Percentiles rank a stretch among this genome's conserved stretches.
Conservation (phyloP, 352 stramenopile species). For the Hyaloperonospora brassicae region DNA sequence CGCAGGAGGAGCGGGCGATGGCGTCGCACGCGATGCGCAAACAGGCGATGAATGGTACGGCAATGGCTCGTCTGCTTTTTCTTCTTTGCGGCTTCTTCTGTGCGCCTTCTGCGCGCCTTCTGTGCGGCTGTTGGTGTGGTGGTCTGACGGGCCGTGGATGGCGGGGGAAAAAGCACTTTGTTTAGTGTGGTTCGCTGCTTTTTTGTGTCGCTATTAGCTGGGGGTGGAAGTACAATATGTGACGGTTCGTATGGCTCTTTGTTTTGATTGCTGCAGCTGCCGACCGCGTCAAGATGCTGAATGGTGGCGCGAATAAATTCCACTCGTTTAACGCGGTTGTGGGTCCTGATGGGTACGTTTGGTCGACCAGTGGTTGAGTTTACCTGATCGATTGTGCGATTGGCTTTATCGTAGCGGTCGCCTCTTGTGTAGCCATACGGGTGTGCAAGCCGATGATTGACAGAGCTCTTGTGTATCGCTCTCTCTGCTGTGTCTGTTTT, state of each 20-base stretch:
- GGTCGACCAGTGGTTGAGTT: background rate
- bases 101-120: too few species aligned
- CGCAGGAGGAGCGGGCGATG: conserved; percentile 51
- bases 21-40: conserved; percentile 64
- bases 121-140: too few species aligned
- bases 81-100: background rate
- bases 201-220: too few species aligned
- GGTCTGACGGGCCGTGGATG: too few species aligned
- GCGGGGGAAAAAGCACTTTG: too few species aligned
- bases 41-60: conserved; percentile 54
- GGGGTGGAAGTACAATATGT: background rate
- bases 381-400: background rate
- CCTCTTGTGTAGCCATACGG: too few species aligned
- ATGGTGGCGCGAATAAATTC: conserved; percentile 51
- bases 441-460: too few species aligned
- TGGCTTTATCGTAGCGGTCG: too few species aligned
- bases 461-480: background rate
- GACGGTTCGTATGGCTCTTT: conserved; percentile 4
- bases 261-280: conserved; percentile 31
- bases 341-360: conserved; percentile 29
- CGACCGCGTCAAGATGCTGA: conserved; percentile 61
- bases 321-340: conserved; percentile 68
- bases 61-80: background rate
- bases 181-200: too few species aligned
- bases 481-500: background rate